These are phyloP conservation scores for Neodidymelliopsis sp. DNA, from an alignment of 2,329 filamentous ascomycete genomes.

Conservation along the genomic window DNA sequence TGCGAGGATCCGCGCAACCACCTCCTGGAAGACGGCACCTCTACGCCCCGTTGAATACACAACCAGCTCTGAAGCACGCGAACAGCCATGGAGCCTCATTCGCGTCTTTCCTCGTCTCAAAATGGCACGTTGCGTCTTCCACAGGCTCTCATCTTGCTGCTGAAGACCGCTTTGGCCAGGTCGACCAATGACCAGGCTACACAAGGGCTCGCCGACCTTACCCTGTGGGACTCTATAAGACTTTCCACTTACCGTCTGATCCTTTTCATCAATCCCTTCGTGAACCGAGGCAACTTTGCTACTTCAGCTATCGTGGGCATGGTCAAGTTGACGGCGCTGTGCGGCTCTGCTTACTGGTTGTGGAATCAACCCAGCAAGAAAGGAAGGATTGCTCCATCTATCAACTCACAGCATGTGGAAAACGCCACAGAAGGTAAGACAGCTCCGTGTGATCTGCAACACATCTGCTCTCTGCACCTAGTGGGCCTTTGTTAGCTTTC, in stretches of 20 bases:
- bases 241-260: constrained; percentile 29
- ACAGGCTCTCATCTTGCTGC: constrained; percentile 47
- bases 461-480: constrained; percentile 17
- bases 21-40: constrained; percentile 32
- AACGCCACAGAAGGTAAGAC: constrained; percentile 37
- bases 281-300: constrained; percentile 23
- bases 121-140: constrained; percentile 47
- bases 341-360: constrained; percentile 48
- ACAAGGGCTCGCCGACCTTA: constrained; percentile 36
- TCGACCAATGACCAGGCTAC: constrained; percentile 32
- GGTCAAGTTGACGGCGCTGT: constrained; percentile 48
- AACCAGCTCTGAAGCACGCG: constrained; percentile 44
- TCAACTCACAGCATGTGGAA: constrained; percentile 29
- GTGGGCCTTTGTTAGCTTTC: background rate
- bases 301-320: constrained; percentile 46
- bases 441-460: constrained; percentile 18
- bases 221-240: constrained; percentile 39
- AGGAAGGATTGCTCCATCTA: constrained; percentile 23
- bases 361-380: constrained; percentile 35
- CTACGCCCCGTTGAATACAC: constrained; percentile 44
- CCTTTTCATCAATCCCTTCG: constrained; percentile 34
- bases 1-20: constrained; percentile 24
- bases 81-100: constrained; percentile 47
- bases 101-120: constrained; percentile 37
- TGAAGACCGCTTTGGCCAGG: constrained; percentile 37